A percentile compares a stretch with the other conserved stretches of the same genome.
phyloP scores from a whole-genome alignment of 1,284 basidiomycete species.

The Heimioporus punctisporus region DNA sequence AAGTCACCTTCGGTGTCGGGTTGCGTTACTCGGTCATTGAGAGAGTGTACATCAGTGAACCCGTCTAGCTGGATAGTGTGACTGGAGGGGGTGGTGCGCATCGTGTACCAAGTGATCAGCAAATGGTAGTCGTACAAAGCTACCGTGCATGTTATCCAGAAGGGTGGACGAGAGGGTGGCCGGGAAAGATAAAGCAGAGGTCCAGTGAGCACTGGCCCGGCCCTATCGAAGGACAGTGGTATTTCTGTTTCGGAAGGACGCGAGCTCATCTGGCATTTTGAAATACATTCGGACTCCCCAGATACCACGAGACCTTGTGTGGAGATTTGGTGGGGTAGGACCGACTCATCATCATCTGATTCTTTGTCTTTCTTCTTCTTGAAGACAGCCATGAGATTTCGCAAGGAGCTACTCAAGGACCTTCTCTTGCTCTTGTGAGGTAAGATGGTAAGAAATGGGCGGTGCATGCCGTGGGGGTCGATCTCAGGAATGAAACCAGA shows the following conservation, averaged over 20 bases:
- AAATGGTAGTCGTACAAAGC: conserved; percentile 49
- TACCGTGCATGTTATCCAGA: conserved; percentile 58
- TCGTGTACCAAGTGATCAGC: conserved; percentile 47
- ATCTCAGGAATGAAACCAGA: conserved; percentile 12
- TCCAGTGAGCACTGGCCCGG: conserved; percentile 35
- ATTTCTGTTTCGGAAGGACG: conserved; percentile 1
- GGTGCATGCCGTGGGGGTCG: conserved; percentile 8
- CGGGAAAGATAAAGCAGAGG: conserved; percentile 53
- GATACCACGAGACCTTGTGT: conserved; percentile 2
- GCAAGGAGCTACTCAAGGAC: conserved; percentile 67
- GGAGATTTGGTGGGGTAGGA: conserved; percentile 4
- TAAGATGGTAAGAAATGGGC: conserved; percentile 13
- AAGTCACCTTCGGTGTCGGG: conserved; percentile 39
- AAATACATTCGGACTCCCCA: neutral
- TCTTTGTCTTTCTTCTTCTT: conserved; percentile 52
- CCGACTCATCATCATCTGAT: conserved; percentile 25
- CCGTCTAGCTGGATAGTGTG: conserved; percentile 49
- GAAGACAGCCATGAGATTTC: conserved; percentile 65
- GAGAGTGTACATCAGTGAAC: conserved; percentile 66
- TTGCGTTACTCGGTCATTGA: conserved; percentile 46
- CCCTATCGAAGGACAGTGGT: neutral
- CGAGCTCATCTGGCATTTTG: conserved; percentile 4
- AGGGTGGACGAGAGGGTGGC: conserved; percentile 35
- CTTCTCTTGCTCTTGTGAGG: conserved; percentile 38
- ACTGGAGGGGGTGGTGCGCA: conserved; percentile 44